A percentile compares a stretch with the other conserved stretches of the same genome.
These are phyloP conservation scores for Yamadazyma ubonensis DNA, from an alignment of 805 yeast genomes.

Conservation along the genomic window DNA sequence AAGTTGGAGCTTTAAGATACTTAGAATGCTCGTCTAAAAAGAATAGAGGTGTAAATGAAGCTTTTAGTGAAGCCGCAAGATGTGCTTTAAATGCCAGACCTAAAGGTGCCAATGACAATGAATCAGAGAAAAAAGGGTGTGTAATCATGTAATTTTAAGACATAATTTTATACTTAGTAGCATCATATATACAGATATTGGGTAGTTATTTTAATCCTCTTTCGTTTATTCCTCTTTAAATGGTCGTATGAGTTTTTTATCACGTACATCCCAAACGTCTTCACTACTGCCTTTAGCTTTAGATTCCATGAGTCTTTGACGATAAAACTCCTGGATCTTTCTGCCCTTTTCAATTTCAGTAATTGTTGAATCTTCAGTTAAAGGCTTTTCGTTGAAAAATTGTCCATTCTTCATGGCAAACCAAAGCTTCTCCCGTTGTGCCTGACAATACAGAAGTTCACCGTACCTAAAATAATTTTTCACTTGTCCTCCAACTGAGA, in stretches of 20 bases:
- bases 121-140: slow-evolving; percentile 41
- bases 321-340: slow-evolving; percentile 69
- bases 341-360: slow-evolving; percentile 48
- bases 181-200: slow-evolving; percentile 5
- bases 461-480: slow-evolving; percentile 85
- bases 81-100: slow-evolving; percentile 90
- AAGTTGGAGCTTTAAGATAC: slow-evolving; percentile 90
- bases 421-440: slow-evolving; percentile 70
- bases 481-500: slow-evolving; percentile 87
- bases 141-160: slow-evolving; percentile 29
- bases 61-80: slow-evolving; percentile 97
- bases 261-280: slow-evolving; percentile 71
- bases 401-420: slow-evolving; percentile 67
- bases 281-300: slow-evolving; percentile 73
- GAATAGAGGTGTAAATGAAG: slow-evolving; percentile 98
- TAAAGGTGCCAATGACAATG: slow-evolving; percentile 57
- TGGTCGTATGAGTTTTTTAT: slow-evolving; percentile 34
- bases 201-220: not conserved
- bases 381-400: slow-evolving; percentile 18
- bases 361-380: slow-evolving; percentile 20
- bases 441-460: slow-evolving; percentile 65
- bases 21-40: slow-evolving; percentile 96
- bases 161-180: slow-evolving; percentile 2
- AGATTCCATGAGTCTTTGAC: slow-evolving; percentile 57
- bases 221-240: slow-evolving; percentile 24